Conservation (phyloP, 441 rosid species). For the Euphorbia neoarborescens region DNA sequence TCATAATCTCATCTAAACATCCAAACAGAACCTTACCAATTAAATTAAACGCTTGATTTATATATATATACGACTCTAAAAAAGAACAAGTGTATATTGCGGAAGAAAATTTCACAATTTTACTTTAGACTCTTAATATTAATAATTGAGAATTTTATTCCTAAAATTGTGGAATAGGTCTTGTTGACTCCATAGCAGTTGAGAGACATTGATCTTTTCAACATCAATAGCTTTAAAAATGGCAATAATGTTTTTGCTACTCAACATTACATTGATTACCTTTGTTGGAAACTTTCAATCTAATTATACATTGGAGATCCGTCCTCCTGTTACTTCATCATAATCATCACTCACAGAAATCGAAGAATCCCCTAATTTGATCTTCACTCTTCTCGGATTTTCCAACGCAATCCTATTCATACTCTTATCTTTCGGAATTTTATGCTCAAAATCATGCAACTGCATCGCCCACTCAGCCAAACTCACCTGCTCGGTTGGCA, state of each 20-base stretch:
- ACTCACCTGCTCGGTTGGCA: slow-evolving; percentile 71
- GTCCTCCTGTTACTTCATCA: slow-evolving; percentile 20
- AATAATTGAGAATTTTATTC: not conserved
- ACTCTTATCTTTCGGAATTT: slow-evolving; percentile 35
- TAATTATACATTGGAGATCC: slow-evolving; percentile 28
- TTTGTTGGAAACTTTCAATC: slow-evolving; percentile 28
- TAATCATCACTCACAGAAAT: slow-evolving; percentile 25
- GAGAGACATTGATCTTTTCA: not conserved
- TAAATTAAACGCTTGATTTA: no score
- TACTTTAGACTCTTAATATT: not conserved
- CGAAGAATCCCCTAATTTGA: not conserved
- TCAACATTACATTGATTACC: slow-evolving; percentile 15
- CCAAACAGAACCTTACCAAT: no score
- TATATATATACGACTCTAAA: no score
- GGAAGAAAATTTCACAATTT: not conserved
- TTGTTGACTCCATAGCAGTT: not conserved
- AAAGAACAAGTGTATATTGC: no score
- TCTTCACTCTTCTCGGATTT: not conserved
- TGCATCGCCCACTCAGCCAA: slow-evolving; percentile 90
- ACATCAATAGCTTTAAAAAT: not conserved
- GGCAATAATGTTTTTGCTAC: slow-evolving; percentile 7
- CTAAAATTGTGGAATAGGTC: not conserved
- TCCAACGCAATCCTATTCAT: slow-evolving; percentile 20
- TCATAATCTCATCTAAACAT: no score
- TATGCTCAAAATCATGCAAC: slow-evolving; percentile 44